Conservation (phyloP, 495 filamentous ascomycete species). For the Parmelia sp. region DNA sequence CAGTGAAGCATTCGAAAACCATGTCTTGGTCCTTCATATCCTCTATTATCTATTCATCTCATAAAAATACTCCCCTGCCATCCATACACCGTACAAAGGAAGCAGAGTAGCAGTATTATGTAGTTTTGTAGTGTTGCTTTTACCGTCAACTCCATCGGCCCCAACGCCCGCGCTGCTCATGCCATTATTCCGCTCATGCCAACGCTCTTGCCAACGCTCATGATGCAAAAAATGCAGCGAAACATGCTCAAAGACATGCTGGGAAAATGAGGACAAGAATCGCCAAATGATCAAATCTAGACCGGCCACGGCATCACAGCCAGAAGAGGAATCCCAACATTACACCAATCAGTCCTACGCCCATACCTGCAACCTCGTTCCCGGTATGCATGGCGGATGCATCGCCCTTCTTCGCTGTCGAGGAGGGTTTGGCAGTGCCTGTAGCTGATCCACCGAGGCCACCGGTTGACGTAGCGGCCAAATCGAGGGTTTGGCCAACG, state of each 20-base stretch:
- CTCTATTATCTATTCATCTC: neutral
- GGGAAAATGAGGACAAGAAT: constrained; percentile 1
- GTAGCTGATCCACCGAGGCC: constrained; percentile 16
- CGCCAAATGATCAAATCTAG: neutral
- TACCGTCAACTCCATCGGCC: neutral
- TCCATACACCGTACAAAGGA: too few species aligned
- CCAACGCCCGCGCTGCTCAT: constrained; percentile 14
- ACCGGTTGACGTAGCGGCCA: constrained; percentile 21
- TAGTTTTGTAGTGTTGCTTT: constrained; percentile 1
- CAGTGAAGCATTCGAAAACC: neutral
- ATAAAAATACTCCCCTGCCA: neutral
- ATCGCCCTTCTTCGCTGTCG: constrained; percentile 14
- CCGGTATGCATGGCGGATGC: constrained; percentile 26
- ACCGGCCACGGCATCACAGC: constrained; percentile 42
- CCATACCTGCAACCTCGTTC: constrained; percentile 49
- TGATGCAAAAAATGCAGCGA: neutral
- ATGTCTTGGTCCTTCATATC: neutral
- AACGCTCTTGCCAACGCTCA: constrained; percentile 9
- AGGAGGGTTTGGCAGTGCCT: constrained; percentile 3
- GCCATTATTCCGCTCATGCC: constrained; percentile 10
- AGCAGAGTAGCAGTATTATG: neutral
- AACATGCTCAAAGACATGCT: constrained; percentile 3
- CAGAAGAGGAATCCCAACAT: constrained; percentile 50
- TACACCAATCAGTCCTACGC: constrained; percentile 43
- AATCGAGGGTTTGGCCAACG: constrained; percentile 48